Evolutionary conservation across 129 eudicot species (phyloP).

Genomic region (Mikania micrantha): DNA sequence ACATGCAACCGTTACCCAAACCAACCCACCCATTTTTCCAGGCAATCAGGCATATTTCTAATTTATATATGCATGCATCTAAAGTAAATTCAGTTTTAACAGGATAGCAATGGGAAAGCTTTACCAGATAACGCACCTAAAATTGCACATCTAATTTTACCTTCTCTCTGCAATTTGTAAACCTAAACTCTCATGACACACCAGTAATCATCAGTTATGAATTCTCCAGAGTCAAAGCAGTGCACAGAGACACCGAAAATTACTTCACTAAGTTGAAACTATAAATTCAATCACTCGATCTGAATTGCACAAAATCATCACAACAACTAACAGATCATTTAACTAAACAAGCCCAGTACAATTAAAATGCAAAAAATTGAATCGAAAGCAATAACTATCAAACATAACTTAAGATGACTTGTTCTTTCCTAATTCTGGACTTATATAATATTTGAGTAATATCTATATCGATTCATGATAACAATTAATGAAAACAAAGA

Average conservation of each 20-base stretch:
- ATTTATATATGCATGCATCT: no score
- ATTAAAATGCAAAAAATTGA: slow-evolving; percentile 7
- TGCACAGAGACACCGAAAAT: neutral
- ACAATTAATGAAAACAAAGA: neutral
- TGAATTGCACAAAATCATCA: neutral
- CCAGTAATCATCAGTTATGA: neutral
- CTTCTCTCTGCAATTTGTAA: neutral
- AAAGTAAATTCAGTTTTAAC: no score
- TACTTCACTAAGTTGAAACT: neutral
- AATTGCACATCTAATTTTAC: neutral
- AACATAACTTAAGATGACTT: neutral
- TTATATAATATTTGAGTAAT: neutral
- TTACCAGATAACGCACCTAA: slow-evolving; percentile 6
- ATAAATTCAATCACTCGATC: slow-evolving; percentile 3
- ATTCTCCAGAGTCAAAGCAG: neutral
- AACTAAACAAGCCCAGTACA: neutral
- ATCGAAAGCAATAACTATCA: neutral
- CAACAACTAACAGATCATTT: neutral
- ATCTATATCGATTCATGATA: neutral
- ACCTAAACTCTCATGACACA: neutral
- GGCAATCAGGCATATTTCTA: no score
- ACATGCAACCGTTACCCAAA: no score
- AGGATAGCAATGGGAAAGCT: neutral
- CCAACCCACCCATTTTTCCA: no score
- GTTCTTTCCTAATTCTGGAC: neutral